phyloP scores from a whole-genome alignment of 306 rosid species.

The Cercis canadensis region DNA sequence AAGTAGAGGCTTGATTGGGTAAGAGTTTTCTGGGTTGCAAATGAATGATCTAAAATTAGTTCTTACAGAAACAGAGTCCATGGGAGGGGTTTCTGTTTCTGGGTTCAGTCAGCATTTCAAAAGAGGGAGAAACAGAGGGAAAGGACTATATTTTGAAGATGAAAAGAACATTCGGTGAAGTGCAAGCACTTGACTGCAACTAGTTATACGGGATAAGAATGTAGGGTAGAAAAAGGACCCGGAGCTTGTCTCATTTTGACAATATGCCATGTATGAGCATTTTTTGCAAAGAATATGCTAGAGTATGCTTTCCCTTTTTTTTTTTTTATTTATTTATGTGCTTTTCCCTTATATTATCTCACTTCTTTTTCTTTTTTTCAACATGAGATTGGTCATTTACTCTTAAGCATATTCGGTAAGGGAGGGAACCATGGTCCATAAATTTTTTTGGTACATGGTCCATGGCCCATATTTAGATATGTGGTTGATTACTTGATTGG shows the following conservation, averaged over 20 bases:
- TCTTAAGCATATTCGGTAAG: no score
- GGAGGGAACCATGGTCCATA: no score
- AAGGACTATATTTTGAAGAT: not conserved
- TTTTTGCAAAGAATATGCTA: conserved; percentile 13
- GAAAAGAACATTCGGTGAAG: not conserved
- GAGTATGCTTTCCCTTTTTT: not conserved
- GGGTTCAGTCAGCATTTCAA: conserved; percentile 63
- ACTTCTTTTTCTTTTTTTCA: no score
- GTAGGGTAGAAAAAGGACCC: not conserved
- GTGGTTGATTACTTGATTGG: no score
- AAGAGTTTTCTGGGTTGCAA: conserved; percentile 13
- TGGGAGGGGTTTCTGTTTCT: conserved; percentile 34
- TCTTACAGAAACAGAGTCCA: conserved; percentile 56
- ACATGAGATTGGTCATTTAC: no score
- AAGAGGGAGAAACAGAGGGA: not conserved
- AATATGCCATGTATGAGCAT: not conserved
- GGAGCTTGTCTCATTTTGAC: not conserved
- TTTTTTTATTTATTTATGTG: no score
- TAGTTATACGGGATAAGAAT: not conserved
- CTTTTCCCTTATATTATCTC: no score
- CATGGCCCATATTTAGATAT: no score
- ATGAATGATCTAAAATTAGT: conserved; percentile 39
- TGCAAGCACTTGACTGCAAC: not conserved
- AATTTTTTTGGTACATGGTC: no score
- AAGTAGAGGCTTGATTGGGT: conserved; percentile 22